These are phyloP conservation scores for Alternaria conjuncta DNA, from an alignment of 2,329 filamentous ascomycete species.

Conservation along the genomic window DNA sequence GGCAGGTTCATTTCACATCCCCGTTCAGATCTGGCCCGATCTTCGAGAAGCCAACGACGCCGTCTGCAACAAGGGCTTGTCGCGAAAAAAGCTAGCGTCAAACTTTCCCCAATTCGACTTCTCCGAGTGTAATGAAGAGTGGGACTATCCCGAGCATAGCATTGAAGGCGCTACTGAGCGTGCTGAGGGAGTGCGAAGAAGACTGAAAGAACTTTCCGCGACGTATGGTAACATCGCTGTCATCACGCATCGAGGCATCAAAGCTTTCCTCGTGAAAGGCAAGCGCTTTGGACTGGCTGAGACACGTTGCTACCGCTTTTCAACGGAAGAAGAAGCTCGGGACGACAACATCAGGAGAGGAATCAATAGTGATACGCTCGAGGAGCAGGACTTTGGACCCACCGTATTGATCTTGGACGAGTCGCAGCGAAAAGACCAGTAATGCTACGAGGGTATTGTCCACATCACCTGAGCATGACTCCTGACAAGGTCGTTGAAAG, in stretches of 20 bases:
- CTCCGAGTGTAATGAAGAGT: constrained; percentile 14
- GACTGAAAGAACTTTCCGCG: constrained; percentile 13
- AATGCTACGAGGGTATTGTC: background rate
- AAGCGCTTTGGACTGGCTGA: constrained; percentile 23
- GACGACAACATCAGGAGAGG: constrained; percentile 13
- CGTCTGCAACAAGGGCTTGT: constrained; percentile 22
- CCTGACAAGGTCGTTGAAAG: background rate
- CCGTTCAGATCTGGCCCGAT: constrained; percentile 30
- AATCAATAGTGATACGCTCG: constrained; percentile 14
- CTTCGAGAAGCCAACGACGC: constrained; percentile 27
- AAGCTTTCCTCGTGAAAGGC: constrained; percentile 23
- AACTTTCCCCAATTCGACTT: constrained; percentile 29
- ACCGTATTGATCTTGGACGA: constrained; percentile 18
- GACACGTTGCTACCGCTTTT: constrained; percentile 23
- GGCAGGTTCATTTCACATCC: background rate
- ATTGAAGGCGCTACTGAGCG: constrained; percentile 11
- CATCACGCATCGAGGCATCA: constrained; percentile 27
- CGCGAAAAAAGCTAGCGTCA: constrained; percentile 10
- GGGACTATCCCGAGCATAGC: constrained; percentile 23
- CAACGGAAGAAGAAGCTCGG: constrained; percentile 12
- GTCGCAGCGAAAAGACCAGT: background rate
- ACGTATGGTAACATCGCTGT: constrained; percentile 21
- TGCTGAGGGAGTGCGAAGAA: constrained; percentile 21
- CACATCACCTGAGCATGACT: background rate
- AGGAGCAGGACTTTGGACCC: constrained; percentile 28